Conservation (phyloP, 345 rosid genomes). For the Sisymbrium altissimum region DNA sequence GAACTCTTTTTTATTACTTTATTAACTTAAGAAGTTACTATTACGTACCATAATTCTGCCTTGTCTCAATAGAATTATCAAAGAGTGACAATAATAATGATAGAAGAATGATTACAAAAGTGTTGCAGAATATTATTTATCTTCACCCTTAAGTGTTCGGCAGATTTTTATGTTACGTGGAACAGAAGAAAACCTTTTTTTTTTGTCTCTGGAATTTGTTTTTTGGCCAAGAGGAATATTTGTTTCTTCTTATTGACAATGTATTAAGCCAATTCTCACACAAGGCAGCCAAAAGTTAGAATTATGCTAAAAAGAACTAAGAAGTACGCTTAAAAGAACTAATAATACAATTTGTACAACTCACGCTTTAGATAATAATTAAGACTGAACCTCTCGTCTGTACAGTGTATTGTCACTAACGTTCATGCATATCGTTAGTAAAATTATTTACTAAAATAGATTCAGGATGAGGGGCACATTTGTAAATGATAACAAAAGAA, state of each 20-base stretch:
- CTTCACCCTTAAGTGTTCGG: constrained; percentile 24
- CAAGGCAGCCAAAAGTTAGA: background rate
- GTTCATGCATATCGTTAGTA: too few species aligned
- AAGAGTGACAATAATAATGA: constrained; percentile 18
- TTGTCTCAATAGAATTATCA: background rate
- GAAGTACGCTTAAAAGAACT: too few species aligned
- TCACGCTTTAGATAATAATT: background rate
- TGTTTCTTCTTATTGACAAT: constrained; percentile 20
- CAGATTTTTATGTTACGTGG: constrained; percentile 30
- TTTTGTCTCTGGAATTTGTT: background rate
- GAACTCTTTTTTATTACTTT: background rate
- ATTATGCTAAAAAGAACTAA: background rate
- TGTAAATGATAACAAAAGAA: background rate
- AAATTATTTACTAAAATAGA: background rate
- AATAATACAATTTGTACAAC: background rate
- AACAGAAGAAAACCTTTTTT: constrained; percentile 13
- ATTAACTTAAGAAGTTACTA: background rate
- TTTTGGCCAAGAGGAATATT: constrained; percentile 12
- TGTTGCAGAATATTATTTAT: constrained; percentile 20
- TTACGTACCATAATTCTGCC: background rate
- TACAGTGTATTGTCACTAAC: background rate
- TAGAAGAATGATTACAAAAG: constrained; percentile 10
- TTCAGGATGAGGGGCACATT: background rate
- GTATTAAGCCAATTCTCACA: background rate
- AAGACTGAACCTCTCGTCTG: background rate